Conservation (phyloP, 257 asterid genomes). For the Nicotiana otophora region DNA sequence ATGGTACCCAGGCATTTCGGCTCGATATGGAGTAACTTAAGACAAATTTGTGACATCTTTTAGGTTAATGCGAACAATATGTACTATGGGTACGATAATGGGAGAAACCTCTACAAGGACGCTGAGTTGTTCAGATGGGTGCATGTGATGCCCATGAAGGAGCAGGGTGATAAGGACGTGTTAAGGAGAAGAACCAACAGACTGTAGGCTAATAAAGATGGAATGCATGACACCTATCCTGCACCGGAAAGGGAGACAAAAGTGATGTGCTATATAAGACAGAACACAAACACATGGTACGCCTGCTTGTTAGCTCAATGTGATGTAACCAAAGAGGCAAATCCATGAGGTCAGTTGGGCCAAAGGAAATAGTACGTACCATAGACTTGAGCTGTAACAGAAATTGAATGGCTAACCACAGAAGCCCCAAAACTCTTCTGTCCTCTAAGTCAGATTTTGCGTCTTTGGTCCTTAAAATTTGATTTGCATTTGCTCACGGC, state of each 20-base stretch:
- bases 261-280: neutral
- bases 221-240: too few relatives aligned
- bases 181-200: too few relatives aligned
- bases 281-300: neutral
- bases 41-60: too few relatives aligned
- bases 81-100: too few relatives aligned
- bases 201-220: too few relatives aligned
- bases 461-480: neutral
- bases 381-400: neutral
- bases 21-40: too few relatives aligned
- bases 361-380: neutral
- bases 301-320: neutral
- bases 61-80: too few relatives aligned
- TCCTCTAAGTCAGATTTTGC: neutral
- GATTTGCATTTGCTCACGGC: neutral
- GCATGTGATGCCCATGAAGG: too few relatives aligned
- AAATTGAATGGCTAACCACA: neutral
- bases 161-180: too few relatives aligned
- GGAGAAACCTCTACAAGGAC: too few relatives aligned
- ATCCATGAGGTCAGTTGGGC: neutral
- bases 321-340: neutral
- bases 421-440: neutral
- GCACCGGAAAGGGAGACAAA: neutral
- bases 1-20: too few relatives aligned
- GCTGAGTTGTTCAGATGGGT: too few relatives aligned